Evolutionary conservation across 371 early-diverging fungal species (phyloP).

Genomic region (Apophysomyces elegans): DNA sequence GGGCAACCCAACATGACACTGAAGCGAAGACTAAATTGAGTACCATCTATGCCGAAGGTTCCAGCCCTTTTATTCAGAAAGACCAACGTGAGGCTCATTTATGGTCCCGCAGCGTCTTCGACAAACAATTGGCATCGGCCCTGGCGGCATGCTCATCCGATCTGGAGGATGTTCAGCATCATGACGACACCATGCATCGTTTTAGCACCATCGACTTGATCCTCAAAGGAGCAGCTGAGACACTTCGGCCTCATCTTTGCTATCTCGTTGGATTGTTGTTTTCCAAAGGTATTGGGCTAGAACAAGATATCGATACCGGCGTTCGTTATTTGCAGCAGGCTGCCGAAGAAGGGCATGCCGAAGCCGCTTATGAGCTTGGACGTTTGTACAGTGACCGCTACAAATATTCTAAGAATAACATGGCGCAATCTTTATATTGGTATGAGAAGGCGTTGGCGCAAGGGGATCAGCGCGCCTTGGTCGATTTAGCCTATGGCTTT

Average conservation of each 20-base stretch:
- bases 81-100: constrained; percentile 32
- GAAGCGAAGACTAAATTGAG: constrained; percentile 52
- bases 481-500: constrained; percentile 47
- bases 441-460: constrained; percentile 42
- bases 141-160: constrained; percentile 22
- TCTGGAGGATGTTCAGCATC: constrained; percentile 8
- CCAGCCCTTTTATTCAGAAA: constrained; percentile 10
- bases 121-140: constrained; percentile 41
- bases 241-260: constrained; percentile 11
- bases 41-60: constrained; percentile 28
- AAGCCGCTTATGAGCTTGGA: constrained; percentile 50
- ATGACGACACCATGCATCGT: constrained; percentile 5
- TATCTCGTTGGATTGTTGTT: constrained; percentile 46
- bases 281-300: constrained; percentile 39
- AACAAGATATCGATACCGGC: constrained; percentile 29
- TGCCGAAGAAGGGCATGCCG: constrained; percentile 30
- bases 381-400: constrained; percentile 49
- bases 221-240: constrained; percentile 9
- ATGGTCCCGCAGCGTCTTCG: constrained; percentile 52
- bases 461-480: constrained; percentile 44
- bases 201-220: constrained; percentile 17
- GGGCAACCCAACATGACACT: constrained; percentile 36
- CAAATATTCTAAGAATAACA: constrained; percentile 36
- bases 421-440: constrained; percentile 33
- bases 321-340: constrained; percentile 31